Percentiles rank a stretch among this genome's conserved stretches.
These are phyloP conservation scores for Kluyveromyces sp. DNA, from an alignment of 1,139 yeast species.

Conservation along the genomic window DNA sequence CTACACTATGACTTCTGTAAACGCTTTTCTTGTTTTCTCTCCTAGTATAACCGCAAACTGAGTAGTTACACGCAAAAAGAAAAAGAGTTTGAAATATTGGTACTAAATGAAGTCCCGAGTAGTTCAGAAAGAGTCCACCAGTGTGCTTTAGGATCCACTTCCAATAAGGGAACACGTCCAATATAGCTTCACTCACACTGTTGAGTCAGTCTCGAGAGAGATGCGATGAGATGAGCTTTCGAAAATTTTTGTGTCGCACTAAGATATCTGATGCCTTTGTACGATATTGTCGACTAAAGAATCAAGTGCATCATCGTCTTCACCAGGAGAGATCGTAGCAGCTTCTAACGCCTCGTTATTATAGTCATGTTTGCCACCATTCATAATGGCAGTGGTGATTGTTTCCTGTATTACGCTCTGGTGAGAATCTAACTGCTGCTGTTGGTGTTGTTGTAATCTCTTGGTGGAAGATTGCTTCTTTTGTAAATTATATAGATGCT, in stretches of 20 bases:
- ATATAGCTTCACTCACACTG: too few relatives aligned
- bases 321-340: background rate
- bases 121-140: too few relatives aligned
- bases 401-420: background rate
- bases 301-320: slow-evolving; percentile 1
- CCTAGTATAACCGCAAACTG: too few relatives aligned
- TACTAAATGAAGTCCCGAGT: too few relatives aligned
- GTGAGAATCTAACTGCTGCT: background rate
- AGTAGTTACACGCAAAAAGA: too few relatives aligned
- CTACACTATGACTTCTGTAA: too few relatives aligned
- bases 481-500: slow-evolving; percentile 5
- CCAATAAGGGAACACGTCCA: background rate
- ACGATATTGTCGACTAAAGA: slow-evolving; percentile 5
- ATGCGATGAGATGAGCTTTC: background rate
- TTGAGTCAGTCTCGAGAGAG: too few relatives aligned
- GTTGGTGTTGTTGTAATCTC: background rate
- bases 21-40: too few relatives aligned
- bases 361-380: too few relatives aligned
- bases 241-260: slow-evolving; percentile 2
- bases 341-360: too few relatives aligned
- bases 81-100: too few relatives aligned
- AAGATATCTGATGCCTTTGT: slow-evolving; percentile 6
- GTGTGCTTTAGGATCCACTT: background rate
- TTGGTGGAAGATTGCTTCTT: background rate
- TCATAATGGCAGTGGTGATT: background rate